These are phyloP conservation scores for Canavalia ensiformis DNA, from an alignment of 306 rosid genomes.

Conservation along the genomic window DNA sequence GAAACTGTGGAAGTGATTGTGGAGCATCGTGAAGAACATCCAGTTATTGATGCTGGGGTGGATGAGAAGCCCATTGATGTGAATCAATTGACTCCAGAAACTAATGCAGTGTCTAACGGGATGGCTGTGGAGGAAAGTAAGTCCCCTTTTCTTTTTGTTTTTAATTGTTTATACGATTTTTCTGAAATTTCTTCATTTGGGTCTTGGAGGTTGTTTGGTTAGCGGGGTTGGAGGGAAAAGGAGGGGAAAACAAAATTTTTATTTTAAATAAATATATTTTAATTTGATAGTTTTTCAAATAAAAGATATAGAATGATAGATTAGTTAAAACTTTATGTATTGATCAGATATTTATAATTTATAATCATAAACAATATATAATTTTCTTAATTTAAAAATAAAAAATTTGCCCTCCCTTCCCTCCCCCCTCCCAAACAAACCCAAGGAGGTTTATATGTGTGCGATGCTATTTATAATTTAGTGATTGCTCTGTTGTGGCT, in stretches of 20 bases:
- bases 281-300: too few relatives aligned
- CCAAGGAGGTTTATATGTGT: not conserved
- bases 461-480: constrained; percentile 16
- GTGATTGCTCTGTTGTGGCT: not conserved
- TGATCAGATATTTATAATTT: too few relatives aligned
- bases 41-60: constrained; percentile 43
- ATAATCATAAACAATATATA: too few relatives aligned
- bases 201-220: not conserved
- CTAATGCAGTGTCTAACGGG: constrained; percentile 45
- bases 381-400: too few relatives aligned
- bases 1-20: constrained; percentile 53
- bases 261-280: too few relatives aligned
- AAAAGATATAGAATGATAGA: too few relatives aligned
- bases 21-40: constrained; percentile 48
- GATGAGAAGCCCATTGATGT: constrained; percentile 50
- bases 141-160: constrained; percentile 9
- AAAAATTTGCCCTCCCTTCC: too few relatives aligned
- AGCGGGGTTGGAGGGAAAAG: too few relatives aligned
- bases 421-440: too few relatives aligned
- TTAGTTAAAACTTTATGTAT: too few relatives aligned
- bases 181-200: not conserved
- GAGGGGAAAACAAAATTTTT: too few relatives aligned
- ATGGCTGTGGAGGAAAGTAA: constrained; percentile 63
- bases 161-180: not conserved
- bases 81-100: not conserved